phyloP scores from a whole-genome alignment of 495 filamentous ascomycete species.

The Neurospora africana region DNA sequence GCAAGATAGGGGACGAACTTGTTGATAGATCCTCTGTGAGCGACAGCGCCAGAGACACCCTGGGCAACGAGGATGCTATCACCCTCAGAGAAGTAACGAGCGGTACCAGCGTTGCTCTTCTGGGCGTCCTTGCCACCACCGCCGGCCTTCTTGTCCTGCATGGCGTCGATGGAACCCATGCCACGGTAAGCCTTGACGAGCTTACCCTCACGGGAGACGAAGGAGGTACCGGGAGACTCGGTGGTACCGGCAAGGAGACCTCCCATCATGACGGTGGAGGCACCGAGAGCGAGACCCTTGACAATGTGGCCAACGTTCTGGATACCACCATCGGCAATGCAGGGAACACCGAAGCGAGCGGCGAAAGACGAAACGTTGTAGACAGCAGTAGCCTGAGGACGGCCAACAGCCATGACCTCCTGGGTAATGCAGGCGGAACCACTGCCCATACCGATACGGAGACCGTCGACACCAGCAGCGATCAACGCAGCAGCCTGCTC shows the following conservation, averaged over 20 bases:
- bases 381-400: conserved; percentile 88
- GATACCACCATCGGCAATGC: conserved; percentile 94
- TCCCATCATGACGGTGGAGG: conserved; percentile 98
- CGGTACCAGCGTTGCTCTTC: conserved; percentile 89
- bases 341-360: conserved; percentile 87
- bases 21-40: conserved; percentile 61
- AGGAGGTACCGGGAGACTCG: conserved; percentile 94
- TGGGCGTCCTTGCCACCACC: conserved; percentile 56
- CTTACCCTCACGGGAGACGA: conserved; percentile 87
- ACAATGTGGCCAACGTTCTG: conserved; percentile 99
- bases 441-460: conserved; percentile 98
- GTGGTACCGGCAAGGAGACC: conserved; percentile 94
- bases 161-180: conserved; percentile 97
- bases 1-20: conserved; percentile 95
- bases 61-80: conserved; percentile 90
- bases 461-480: conserved; percentile 87
- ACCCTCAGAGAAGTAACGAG: conserved; percentile 96
- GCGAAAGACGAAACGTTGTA: conserved; percentile 83
- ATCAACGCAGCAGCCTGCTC: conserved; percentile 90
- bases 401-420: conserved; percentile 97
- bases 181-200: conserved; percentile 98
- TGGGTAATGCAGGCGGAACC: conserved; percentile 98
- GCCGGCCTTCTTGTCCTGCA: conserved; percentile 96
- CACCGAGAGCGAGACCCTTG: conserved; percentile 90
- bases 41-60: conserved; percentile 70